phyloP scores from a whole-genome alignment of 73 alveolate species.

The Durusdinium trenchii region DNA sequence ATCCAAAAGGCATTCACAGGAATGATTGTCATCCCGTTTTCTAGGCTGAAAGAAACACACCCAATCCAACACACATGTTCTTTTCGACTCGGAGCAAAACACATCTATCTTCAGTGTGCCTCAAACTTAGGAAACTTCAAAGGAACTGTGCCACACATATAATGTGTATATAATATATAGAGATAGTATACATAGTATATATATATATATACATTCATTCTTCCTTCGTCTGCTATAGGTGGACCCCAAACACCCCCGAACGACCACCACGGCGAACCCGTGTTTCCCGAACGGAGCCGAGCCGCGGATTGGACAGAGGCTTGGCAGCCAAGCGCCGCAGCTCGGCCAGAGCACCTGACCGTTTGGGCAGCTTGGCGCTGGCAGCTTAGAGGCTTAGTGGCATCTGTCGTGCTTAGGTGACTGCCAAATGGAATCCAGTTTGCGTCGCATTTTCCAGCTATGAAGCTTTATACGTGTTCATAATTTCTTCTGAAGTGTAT shows the following conservation, averaged over 20 bases:
- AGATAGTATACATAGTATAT: background rate
- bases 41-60: background rate
- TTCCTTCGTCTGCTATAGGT: background rate
- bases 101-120: background rate
- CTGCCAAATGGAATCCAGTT: no score
- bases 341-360: background rate
- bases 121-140: background rate
- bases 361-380: background rate
- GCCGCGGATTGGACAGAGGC: conserved; percentile 23
- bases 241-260: background rate
- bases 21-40: background rate
- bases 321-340: conserved; percentile 22
- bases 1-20: no score
- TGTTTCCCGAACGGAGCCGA: background rate
- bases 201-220: no score
- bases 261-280: no score
- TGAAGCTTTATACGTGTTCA: no score
- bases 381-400: no score
- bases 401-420: no score
- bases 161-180: no score
- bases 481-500: no score
- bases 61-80: background rate
- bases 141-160: no score
- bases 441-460: no score
- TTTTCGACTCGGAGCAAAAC: background rate